These are phyloP conservation scores for Pseudogymnoascus verrucosus DNA, from an alignment of 2,329 filamentous ascomycete species.

Conservation along the genomic window DNA sequence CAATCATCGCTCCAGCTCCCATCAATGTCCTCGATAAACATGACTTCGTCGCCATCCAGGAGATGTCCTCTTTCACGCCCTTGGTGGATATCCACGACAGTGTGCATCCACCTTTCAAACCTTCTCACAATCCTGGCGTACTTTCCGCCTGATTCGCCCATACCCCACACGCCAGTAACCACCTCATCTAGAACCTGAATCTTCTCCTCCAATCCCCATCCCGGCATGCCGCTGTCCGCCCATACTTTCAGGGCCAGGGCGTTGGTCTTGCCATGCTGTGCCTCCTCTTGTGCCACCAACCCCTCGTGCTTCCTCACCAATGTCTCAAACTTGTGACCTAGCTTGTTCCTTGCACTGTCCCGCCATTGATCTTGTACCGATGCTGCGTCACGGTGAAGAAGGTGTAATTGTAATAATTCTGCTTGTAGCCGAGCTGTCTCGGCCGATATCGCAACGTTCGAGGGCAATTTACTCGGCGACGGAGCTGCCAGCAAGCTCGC, in stretches of 20 bases:
- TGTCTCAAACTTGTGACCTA: slow-evolving; percentile 38
- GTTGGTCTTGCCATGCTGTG: slow-evolving; percentile 44
- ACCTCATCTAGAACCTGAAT: slow-evolving; percentile 51
- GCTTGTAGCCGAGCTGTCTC: slow-evolving; percentile 53
- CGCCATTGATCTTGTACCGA: slow-evolving; percentile 43
- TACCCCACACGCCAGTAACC: slow-evolving; percentile 47
- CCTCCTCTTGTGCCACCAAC: slow-evolving; percentile 30
- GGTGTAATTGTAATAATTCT: slow-evolving; percentile 56
- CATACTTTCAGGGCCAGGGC: slow-evolving; percentile 45
- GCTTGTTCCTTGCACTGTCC: slow-evolving; percentile 43
- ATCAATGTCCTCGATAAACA: slow-evolving; percentile 50
- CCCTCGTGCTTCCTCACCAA: slow-evolving; percentile 34
- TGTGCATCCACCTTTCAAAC: slow-evolving; percentile 53
- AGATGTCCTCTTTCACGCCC: slow-evolving; percentile 29
- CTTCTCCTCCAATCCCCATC: slow-evolving; percentile 42
- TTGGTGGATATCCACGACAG: slow-evolving; percentile 39
- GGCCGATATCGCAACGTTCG: slow-evolving; percentile 50
- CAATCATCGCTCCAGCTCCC: slow-evolving; percentile 52
- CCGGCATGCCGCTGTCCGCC: slow-evolving; percentile 31
- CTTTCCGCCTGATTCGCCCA: slow-evolving; percentile 48
- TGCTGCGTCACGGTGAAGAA: slow-evolving; percentile 50
- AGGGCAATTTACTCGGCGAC: slow-evolving; percentile 52
- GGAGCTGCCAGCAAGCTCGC: slow-evolving; percentile 50
- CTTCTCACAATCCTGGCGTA: slow-evolving; percentile 46
- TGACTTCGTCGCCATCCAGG: slow-evolving; percentile 29